Conservation (phyloP, 1,139 yeast species). For the Yamadazyma mexicana region DNA sequence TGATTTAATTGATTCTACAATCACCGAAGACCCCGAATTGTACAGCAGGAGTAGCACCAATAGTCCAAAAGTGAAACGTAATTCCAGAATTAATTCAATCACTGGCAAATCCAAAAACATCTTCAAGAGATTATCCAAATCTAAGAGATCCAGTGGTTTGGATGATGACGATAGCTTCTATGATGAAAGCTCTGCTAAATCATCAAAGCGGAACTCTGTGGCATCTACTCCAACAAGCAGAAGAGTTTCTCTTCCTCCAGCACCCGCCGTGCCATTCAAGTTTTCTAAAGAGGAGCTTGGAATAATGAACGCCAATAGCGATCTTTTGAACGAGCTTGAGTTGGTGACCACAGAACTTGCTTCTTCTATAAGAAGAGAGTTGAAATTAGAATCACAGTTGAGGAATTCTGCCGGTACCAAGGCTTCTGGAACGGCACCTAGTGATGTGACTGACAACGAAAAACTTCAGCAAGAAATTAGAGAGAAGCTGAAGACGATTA, state of each 20-base stretch:
- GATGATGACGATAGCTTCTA: constrained; percentile 16
- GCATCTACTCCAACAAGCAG: constrained; percentile 14
- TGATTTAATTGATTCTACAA: constrained; percentile 6
- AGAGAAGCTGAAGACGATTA: constrained; percentile 47
- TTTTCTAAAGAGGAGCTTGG: constrained; percentile 64
- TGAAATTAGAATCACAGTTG: constrained; percentile 53
- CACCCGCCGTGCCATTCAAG: constrained; percentile 15
- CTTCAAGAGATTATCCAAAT: constrained; percentile 35
- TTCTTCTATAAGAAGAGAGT: constrained; percentile 66
- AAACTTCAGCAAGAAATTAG: constrained; percentile 33
- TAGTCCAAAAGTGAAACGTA: constrained; percentile 14
- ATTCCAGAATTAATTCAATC: constrained; percentile 27
- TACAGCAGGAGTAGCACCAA: constrained; percentile 1
- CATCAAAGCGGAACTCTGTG: constrained; percentile 17
- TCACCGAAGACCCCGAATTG: constrained; percentile 5
- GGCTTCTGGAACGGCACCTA: constrained; percentile 2
- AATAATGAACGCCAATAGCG: constrained; percentile 58
- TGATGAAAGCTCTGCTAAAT: constrained; percentile 9
- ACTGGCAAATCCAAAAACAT: constrained; percentile 31
- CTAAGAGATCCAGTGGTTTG: constrained; percentile 19
- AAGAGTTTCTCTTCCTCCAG: constrained; percentile 9
- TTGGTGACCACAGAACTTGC: constrained; percentile 72
- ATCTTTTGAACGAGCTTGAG: constrained; percentile 61
- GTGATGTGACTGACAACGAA: background rate
- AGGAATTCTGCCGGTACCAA: constrained; percentile 14